Base-by-base conservation (phyloP, 2,329 filamentous ascomycete species). In the Phaeosphaeria sp. region DNA sequence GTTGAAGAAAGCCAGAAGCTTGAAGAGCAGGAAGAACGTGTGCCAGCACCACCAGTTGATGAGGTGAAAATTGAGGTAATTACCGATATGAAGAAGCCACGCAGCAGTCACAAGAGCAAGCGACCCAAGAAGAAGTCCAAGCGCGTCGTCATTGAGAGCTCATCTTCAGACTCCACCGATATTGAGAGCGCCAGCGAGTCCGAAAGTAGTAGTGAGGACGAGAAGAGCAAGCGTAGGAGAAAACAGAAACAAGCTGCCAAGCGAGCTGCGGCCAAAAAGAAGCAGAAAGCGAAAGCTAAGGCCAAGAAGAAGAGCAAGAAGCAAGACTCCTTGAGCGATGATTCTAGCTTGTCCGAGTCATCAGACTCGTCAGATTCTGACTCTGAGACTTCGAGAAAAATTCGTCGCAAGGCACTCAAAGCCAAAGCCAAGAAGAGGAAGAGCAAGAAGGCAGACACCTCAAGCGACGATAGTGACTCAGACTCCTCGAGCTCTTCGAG, bases 221-320 rank as follows among this genome's bases (percentile, higher is more conserved):
- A 68, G 46, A 69, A 66, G 46, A 54, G 36, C 11, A 72, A 65
- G 56, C 65, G 61, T 17, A 71, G 65, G 59, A 67, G 58, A 42
- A 68, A 60, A 39, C 56, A 51, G 25, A 68, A 63, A 51, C 21
- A 55, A 23, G 59, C 59, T 1, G 46, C 50, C 15, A 66, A 59
- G 42, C 63, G 50, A 18, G 61, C 58, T 22, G 56, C 52, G 22
- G 49, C 48, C 9, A 67, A 65, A 56, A 61, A 57, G 46, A 69
- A 67, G 53, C 56, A 56, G 25, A 75, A 67, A 43, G 59, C 56
- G 7, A 71, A 67, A 47, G 52, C 61, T 6, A 73, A 68, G 43
- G 44, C 33, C 18, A 71, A 63, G 58, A 72, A 63, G 58, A 65
- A 64, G 50, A 63, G 47, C 46, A 72, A 66, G 50, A 68, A 66